phyloP scores from a whole-genome alignment of 2,329 filamentous ascomycete species.

The Xylaria sp. region DNA sequence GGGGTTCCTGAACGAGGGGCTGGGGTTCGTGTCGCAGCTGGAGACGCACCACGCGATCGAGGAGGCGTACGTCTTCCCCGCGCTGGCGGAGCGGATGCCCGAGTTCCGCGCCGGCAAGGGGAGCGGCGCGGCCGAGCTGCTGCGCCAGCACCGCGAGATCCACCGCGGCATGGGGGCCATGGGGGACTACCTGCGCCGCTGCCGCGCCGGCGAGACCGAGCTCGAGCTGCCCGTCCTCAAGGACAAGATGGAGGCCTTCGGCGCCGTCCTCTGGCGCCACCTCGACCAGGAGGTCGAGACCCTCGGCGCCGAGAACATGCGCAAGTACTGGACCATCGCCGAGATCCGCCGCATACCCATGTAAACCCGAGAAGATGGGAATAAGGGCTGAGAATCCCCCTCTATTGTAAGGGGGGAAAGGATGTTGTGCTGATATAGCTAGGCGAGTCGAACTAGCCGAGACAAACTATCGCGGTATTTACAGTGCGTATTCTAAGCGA shows the following conservation, averaged over 20 bases:
- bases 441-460: not conserved
- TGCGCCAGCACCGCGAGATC: slow-evolving; percentile 77
- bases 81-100: slow-evolving; percentile 76
- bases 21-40: slow-evolving; percentile 73
- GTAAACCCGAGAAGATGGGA: slow-evolving; percentile 41
- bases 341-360: slow-evolving; percentile 75
- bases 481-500: not conserved
- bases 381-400: not conserved
- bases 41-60: slow-evolving; percentile 81
- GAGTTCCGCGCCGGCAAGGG: slow-evolving; percentile 59
- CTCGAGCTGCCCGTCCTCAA: slow-evolving; percentile 63
- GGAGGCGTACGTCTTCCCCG: slow-evolving; percentile 78
- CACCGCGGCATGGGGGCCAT: slow-evolving; percentile 74
- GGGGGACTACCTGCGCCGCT: slow-evolving; percentile 65
- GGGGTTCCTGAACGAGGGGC: slow-evolving; percentile 68
- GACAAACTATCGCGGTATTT: not conserved
- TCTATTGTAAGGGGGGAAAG: not conserved
- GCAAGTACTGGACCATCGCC: slow-evolving; percentile 75
- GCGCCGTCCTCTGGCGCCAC: slow-evolving; percentile 77
- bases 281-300: slow-evolving; percentile 81
- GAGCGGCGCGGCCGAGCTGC: slow-evolving; percentile 58
- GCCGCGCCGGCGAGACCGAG: slow-evolving; percentile 63
- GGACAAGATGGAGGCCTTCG: slow-evolving; percentile 76
- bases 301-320: slow-evolving; percentile 84
- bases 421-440: not conserved